Evolutionary conservation across 2,329 filamentous ascomycete genomes (phyloP), one percentile per base, ranked within the genome.

Genomic region (Sporothrix sp.): DNA sequence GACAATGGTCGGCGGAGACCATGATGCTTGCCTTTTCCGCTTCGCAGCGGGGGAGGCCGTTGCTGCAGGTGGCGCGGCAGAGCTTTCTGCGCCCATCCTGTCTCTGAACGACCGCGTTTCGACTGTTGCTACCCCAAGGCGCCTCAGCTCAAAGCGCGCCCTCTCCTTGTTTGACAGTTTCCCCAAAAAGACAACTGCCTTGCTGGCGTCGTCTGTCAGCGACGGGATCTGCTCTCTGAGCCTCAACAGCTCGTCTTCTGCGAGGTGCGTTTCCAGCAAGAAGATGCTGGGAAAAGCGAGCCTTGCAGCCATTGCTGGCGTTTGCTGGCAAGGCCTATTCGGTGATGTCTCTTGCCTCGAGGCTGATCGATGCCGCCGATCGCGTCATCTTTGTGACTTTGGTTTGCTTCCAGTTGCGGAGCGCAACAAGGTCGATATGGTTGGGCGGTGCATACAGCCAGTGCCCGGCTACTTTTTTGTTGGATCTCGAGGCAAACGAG

Each of bases 101-200:
- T 7, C 38, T 3, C 33, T 13, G 3, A 25, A 9, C 23, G 20
- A 20, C n/a, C 40, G 23, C 10, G n/a, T 16, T 8, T 33, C 78
- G 50, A 78, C 71, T 0, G 81, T 80, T 36, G 66, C 63, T 2
- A 95, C 58, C 13, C 80, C 82, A 40, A 79, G 75, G 7, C 78
- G 75, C 48, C 87, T 75, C 54, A 97, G 69, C 66, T 97, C 91
- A 58, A 94, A 82, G 42, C 78, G 72, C 1, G 87, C 87, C 16
- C 91, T 76, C 59, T 80, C 76, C 56, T 78, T 82, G 50, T 79
- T 82, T 1, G 73, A 73, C 30, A 95, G 74, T 57, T 82, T 87
- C 2, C 85, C 88, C 27, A 97, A 63, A 2, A 95, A 72, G 3
- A 96, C 65, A 4, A 77, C 72, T 1, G 88, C 88, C 64, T 91